Evolutionary conservation across 2,329 filamentous ascomycete genomes (phyloP).

Genomic region (Pseudonectria foliicola): DNA sequence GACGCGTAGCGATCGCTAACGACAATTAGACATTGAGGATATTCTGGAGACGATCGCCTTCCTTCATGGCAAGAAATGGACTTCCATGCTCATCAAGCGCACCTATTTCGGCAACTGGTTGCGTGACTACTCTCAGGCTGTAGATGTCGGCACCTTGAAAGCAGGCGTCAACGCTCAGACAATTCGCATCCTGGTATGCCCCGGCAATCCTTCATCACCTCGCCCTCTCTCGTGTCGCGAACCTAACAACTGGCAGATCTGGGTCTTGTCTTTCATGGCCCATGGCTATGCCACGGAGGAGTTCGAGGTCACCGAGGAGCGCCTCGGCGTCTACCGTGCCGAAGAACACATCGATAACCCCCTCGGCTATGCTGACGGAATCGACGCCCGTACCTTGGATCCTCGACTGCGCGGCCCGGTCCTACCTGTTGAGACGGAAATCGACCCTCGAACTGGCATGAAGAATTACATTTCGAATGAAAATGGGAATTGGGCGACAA

Average conservation of each 20-base stretch:
- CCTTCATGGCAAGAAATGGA: constrained; percentile 78
- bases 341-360: constrained; percentile 73
- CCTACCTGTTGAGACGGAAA: constrained; percentile 59
- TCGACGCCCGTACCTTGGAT: constrained; percentile 79
- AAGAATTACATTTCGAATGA: constrained; percentile 99
- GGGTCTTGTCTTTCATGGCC: constrained; percentile 73
- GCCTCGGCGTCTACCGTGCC: constrained; percentile 72
- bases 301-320: constrained; percentile 75
- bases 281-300: constrained; percentile 83
- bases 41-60: constrained; percentile 72
- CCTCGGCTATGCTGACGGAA: constrained; percentile 76
- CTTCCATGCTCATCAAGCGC: constrained; percentile 66
- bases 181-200: constrained; percentile 59
- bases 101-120: constrained; percentile 86
- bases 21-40: constrained; percentile 62
- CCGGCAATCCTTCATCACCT: constrained; percentile 4
- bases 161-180: constrained; percentile 65
- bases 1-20: constrained; percentile 9
- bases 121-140: constrained; percentile 75
- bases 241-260: constrained; percentile 40
- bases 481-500: constrained; percentile 79
- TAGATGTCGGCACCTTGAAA: constrained; percentile 75
- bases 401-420: constrained; percentile 75
- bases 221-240: not conserved
- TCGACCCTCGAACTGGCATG: constrained; percentile 80